Evolutionary conservation across 169 alveolate species (phyloP), one percentile per base, ranked within the genome.

Genomic region (Cryptosporidium bovis): DNA sequence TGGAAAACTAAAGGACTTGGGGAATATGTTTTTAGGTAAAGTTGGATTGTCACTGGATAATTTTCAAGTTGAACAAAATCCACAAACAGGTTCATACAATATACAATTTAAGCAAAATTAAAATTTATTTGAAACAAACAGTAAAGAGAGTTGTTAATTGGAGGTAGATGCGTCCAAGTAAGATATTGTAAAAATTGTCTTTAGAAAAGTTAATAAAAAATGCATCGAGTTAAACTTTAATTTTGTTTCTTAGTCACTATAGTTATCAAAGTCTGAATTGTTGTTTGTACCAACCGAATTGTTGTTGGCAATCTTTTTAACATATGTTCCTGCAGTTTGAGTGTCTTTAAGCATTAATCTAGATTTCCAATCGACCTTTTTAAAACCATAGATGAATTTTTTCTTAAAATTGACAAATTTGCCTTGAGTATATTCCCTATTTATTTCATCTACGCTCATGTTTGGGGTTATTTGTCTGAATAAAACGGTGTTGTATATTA

Each of bases 21-120:
- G 98, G 18, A 97, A 97, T 85, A 92, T 93, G 71, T 91, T 97
- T 27, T 91, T 97, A 53, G 98, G 98, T n/a, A 97, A 97, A 64
- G 95, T 97, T 65, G 99, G 99, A 1, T 91, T 97, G 13, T 94
- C 97, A 15, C 92, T 96, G 20, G 98, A 97, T 84, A 97, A 96
- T 90, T 97, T 97, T 93, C 93, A 97, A 83, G 97, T 97, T 48
- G 95, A 96, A 58, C 96, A 95, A 82, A 95, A 95, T 90, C 96
- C 96, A 7, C 95, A 96, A 64, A 93, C 95, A 34, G 99, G 99
- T 2, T 93, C 97, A 48, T 96, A 96, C 92, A 96, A 95, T 71
- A 96, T 96, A 20, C 97, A 95, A 44, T 96, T 95, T 93, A 95
- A 95, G 82, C 97, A 94, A 82, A 92, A 92, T 77, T 20, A 62